Percentiles rank a stretch among this genome's conserved stretches.
Conservation (phyloP, 1,284 basidiomycete genomes). For the Polyporus tsugae region DNA sequence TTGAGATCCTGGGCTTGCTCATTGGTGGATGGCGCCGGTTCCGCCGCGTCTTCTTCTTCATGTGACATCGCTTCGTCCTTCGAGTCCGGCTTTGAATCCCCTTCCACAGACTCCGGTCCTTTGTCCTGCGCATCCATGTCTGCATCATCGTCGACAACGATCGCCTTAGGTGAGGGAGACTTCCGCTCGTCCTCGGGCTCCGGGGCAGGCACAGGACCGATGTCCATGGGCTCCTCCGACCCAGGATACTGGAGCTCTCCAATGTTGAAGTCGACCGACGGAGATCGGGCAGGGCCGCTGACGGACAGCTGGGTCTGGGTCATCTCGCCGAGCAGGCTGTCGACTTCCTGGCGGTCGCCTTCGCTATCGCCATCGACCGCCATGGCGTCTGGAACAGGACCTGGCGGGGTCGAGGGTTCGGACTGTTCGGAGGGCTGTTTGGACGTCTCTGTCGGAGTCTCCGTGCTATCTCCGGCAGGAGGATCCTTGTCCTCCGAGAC, state of each 20-base stretch:
- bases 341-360: slow-evolving; percentile 37
- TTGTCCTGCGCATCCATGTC: slow-evolving; percentile 1
- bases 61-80: not conserved
- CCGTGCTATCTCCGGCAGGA: not conserved
- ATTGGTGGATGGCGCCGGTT: not conserved
- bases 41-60: not conserved
- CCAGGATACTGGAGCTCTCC: slow-evolving; percentile 33
- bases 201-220: slow-evolving; percentile 18
- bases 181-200: slow-evolving; percentile 13
- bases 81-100: slow-evolving; percentile 1
- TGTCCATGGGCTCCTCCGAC: slow-evolving; percentile 31
- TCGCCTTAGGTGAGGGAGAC: slow-evolving; percentile 13
- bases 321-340: slow-evolving; percentile 33
- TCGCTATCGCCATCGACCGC: slow-evolving; percentile 30
- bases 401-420: slow-evolving; percentile 10
- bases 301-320: slow-evolving; percentile 22
- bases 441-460: not conserved
- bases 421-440: slow-evolving; percentile 6
- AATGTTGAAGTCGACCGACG: slow-evolving; percentile 7
- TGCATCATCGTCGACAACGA: slow-evolving; percentile 24
- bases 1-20: not conserved
- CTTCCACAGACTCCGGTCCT: not conserved
- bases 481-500: slow-evolving; percentile 15
- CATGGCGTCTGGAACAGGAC: slow-evolving; percentile 11
- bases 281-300: not conserved